Percentiles rank a stretch among this genome's conserved stretches.
These are phyloP conservation scores for Syzygium oleosum DNA, from an alignment of 345 rosid species.

Conservation along the genomic window DNA sequence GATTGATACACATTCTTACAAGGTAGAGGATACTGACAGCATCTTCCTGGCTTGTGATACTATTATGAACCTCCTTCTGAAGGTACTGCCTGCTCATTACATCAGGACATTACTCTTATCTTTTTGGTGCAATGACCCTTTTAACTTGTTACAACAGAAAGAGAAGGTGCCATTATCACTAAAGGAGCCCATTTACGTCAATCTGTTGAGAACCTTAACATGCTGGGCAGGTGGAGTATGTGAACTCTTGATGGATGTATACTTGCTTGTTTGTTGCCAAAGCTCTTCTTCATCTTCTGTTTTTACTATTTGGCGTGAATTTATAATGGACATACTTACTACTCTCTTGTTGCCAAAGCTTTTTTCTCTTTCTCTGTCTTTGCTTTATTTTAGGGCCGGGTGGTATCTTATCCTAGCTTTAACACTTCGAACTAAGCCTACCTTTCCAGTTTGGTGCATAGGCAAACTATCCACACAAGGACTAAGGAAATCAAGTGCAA, in stretches of 20 bases:
- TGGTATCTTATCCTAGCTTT: neutral
- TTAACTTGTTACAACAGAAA: slow-evolving; percentile 18
- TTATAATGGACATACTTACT: neutral
- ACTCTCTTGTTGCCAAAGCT: neutral
- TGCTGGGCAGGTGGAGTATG: slow-evolving; percentile 54
- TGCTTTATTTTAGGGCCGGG: neutral
- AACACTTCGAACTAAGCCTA: neutral
- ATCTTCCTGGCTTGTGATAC: slow-evolving; percentile 85
- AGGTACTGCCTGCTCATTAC: slow-evolving; percentile 33
- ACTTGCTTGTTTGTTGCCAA: neutral
- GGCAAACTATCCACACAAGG: neutral
- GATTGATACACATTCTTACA: slow-evolving; percentile 23
- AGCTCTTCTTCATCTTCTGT: neutral
- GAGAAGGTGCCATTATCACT: slow-evolving; percentile 34
- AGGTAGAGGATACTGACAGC: slow-evolving; percentile 32
- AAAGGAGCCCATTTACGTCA: slow-evolving; percentile 26
- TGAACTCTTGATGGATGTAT: neutral
- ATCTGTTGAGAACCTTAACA: slow-evolving; percentile 55
- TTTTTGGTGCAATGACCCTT: neutral
- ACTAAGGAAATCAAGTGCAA: neutral
- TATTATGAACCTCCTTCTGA: slow-evolving; percentile 69
- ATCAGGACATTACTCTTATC: neutral
- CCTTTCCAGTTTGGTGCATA: neutral
- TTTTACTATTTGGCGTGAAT: neutral
- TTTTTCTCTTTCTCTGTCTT: neutral